These are phyloP conservation scores for Cryptococcus wingfieldii DNA, from an alignment of 1,284 basidiomycete genomes.

Conservation along the genomic window DNA sequence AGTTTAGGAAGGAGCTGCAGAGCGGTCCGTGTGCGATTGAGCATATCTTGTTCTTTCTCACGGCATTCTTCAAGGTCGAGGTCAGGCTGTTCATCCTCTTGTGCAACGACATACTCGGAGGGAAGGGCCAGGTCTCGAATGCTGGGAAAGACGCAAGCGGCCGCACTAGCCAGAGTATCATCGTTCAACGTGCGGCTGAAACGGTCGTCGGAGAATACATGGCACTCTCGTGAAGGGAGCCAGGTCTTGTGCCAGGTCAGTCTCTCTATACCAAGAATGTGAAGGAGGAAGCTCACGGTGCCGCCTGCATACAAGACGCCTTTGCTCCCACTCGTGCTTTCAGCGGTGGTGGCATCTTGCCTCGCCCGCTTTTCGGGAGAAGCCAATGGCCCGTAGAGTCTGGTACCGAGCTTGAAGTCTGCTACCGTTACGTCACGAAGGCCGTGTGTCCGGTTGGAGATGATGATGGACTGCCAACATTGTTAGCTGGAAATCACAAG, in stretches of 20 bases:
- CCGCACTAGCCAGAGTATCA: conserved; percentile 4
- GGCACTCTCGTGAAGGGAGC: neutral
- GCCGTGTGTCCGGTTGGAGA: conserved; percentile 1
- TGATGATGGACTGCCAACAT: conserved; percentile 3
- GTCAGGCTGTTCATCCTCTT: neutral
- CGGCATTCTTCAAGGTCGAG: neutral
- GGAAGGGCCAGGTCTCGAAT: neutral
- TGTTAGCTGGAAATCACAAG: neutral
- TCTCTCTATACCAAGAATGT: neutral
- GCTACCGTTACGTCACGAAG: neutral
- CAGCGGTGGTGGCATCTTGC: conserved; percentile 1
- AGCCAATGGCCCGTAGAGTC: neutral
- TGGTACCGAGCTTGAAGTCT: conserved; percentile 8
- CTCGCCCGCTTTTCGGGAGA: neutral
- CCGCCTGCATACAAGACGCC: conserved; percentile 3
- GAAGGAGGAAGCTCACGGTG: conserved; percentile 3
- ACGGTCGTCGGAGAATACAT: neutral
- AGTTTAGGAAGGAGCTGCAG: neutral
- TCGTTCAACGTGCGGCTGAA: conserved; percentile 3
- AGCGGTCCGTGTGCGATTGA: neutral
- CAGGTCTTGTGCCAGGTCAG: neutral
- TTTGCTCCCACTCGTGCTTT: neutral
- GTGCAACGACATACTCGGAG: neutral
- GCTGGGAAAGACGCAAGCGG: conserved; percentile 5
- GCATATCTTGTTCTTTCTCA: neutral